A percentile compares a stretch with the other conserved stretches of the same genome.
phyloP scores from a whole-genome alignment of 805 yeast genomes.

The Ogataea thermomethanolica region DNA sequence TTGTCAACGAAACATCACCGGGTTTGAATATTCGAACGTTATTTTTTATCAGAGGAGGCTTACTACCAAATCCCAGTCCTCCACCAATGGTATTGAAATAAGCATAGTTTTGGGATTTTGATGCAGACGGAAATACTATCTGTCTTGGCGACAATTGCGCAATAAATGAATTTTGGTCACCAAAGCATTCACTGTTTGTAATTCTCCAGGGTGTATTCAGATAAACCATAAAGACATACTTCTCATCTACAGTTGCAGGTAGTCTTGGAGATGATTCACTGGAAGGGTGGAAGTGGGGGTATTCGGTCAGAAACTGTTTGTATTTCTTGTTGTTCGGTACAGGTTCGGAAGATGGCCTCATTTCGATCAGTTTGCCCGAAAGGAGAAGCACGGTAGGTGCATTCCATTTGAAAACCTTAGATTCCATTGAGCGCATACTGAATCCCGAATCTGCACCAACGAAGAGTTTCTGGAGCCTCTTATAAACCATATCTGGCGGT shows the following conservation, averaged over 20 bases:
- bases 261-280: constrained; percentile 9
- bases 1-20: constrained; percentile 75
- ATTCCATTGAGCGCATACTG: constrained; percentile 82
- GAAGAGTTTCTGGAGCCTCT: constrained; percentile 58
- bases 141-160: constrained; percentile 67
- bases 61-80: constrained; percentile 79
- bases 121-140: constrained; percentile 41
- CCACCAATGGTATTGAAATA: constrained; percentile 74
- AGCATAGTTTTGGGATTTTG: constrained; percentile 33
- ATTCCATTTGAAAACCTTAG: constrained; percentile 82
- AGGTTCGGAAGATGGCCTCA: constrained; percentile 17
- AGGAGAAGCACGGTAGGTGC: constrained; percentile 77
- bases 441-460: constrained; percentile 77
- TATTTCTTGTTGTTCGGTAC: constrained; percentile 44
- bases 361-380: constrained; percentile 53
- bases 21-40: constrained; percentile 46
- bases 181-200: constrained; percentile 71
- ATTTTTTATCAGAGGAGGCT: constrained; percentile 57
- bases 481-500: constrained; percentile 39
- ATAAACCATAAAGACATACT: constrained; percentile 58
- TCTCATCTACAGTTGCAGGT: constrained; percentile 28
- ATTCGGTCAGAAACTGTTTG: constrained; percentile 47
- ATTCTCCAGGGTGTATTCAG: constrained; percentile 73
- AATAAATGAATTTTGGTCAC: constrained; percentile 53
- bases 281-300: constrained; percentile 37